phyloP scores from a whole-genome alignment of 179 eudicot genomes.

The Vitellaria paradoxa region DNA sequence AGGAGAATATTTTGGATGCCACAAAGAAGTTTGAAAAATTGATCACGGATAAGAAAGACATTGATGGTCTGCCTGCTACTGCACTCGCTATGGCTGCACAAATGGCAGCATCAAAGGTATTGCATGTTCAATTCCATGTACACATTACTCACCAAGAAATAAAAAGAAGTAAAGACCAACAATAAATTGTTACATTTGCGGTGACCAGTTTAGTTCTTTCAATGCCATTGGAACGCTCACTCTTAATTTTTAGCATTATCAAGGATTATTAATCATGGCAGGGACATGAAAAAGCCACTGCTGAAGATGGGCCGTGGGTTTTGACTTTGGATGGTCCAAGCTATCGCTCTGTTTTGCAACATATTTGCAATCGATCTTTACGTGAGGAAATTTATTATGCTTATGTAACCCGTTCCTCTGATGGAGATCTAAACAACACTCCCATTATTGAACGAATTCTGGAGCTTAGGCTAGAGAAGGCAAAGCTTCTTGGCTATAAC shows the following conservation, averaged over 20 bases:
- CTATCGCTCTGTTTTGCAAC: slow-evolving; percentile 72
- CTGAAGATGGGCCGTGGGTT: slow-evolving; percentile 83
- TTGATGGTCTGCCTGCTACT: slow-evolving; percentile 77
- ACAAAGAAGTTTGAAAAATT: slow-evolving; percentile 80
- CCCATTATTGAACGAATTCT: slow-evolving; percentile 63
- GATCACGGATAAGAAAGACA: slow-evolving; percentile 71
- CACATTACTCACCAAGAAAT: not conserved
- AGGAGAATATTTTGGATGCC: slow-evolving; percentile 80
- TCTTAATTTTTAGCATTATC: not conserved
- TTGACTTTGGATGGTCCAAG: slow-evolving; percentile 85
- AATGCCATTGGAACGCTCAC: not conserved
- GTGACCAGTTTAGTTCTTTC: not conserved
- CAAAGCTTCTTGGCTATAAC: slow-evolving; percentile 75
- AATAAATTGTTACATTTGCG: not conserved
- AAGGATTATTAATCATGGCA: slow-evolving; percentile 14
- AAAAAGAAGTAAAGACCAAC: not conserved
- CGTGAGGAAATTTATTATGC: slow-evolving; percentile 85
- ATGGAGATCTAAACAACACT: slow-evolving; percentile 78
- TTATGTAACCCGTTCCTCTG: slow-evolving; percentile 75
- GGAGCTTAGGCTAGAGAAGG: slow-evolving; percentile 71
- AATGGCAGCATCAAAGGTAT: slow-evolving; percentile 75
- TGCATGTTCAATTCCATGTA: not conserved
- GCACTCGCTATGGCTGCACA: slow-evolving; percentile 83
- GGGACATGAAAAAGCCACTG: slow-evolving; percentile 86
- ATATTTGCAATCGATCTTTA: slow-evolving; percentile 60